Evolutionary conservation across 75 land plant species (phyloP).

Genomic region (Picea sitchensis): DNA sequence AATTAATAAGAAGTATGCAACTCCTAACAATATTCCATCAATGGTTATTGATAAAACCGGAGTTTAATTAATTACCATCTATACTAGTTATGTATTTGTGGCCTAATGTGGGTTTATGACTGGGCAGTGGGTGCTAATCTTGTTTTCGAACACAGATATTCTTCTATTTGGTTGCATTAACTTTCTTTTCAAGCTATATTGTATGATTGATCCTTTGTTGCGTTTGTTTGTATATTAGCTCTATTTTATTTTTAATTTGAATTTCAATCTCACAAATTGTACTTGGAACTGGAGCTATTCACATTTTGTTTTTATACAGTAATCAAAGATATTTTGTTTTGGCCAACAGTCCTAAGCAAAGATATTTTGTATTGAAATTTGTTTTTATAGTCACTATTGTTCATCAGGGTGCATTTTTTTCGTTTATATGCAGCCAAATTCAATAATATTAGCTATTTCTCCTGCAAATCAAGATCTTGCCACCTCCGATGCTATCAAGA

Average conservation of each 20-base stretch:
- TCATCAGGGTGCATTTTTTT: background rate
- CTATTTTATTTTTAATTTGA: background rate
- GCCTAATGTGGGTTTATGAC: background rate
- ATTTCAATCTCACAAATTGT: background rate
- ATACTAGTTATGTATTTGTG: background rate
- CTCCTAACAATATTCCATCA: background rate
- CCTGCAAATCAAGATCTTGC: constrained; percentile 99
- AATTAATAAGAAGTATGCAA: background rate
- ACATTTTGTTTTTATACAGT: background rate
- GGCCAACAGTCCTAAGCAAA: background rate
- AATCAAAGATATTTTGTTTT: background rate
- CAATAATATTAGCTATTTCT: constrained; percentile 86
- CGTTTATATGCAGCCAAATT: constrained; percentile 74
- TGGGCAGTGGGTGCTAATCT: background rate
- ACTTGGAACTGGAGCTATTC: background rate
- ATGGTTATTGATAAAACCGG: background rate
- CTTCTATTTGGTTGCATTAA: background rate
- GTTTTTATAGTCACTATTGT: too few relatives aligned
- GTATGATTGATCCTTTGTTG: background rate
- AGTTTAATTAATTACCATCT: background rate
- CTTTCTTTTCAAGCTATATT: too few relatives aligned
- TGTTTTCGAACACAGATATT: background rate
- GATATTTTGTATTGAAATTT: background rate
- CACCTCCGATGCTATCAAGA: constrained; percentile 95
- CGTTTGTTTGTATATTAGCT: background rate